These are phyloP conservation scores for Trichoderma sp. DNA, from an alignment of 2,329 filamentous ascomycete species.

Conservation along the genomic window DNA sequence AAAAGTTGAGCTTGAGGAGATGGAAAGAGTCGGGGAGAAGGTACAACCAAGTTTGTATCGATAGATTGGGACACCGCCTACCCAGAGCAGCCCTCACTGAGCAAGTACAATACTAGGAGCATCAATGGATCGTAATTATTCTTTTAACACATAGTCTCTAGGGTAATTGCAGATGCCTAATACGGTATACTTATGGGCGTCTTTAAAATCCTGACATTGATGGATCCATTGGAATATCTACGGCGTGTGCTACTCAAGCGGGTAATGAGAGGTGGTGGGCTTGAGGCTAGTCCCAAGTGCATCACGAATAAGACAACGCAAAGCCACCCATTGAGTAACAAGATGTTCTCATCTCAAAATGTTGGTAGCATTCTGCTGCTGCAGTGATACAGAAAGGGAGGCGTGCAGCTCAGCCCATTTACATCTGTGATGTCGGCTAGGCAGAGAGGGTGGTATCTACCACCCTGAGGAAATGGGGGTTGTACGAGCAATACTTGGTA, in stretches of 20 bases:
- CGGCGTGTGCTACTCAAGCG: neutral
- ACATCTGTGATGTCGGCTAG: neutral
- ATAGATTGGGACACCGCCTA: neutral
- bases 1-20: neutral
- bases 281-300: neutral
- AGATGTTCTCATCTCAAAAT: neutral
- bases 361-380: neutral
- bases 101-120: no score
- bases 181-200: neutral
- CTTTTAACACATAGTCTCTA: neutral
- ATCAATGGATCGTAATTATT: no score
- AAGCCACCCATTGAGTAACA: neutral
- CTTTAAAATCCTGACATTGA: neutral
- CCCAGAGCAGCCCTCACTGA: neutral
- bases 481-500: neutral
- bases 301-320: neutral
- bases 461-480: neutral
- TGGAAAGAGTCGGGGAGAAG: neutral
- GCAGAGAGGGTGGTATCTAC: neutral
- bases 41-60: neutral
- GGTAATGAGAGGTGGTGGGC: neutral
- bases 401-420: slow-evolving; percentile 6
- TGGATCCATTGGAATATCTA: neutral
- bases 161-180: neutral
- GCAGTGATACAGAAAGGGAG: neutral